Conservation (phyloP, 1,284 basidiomycete genomes). For the Meira nashicola region DNA sequence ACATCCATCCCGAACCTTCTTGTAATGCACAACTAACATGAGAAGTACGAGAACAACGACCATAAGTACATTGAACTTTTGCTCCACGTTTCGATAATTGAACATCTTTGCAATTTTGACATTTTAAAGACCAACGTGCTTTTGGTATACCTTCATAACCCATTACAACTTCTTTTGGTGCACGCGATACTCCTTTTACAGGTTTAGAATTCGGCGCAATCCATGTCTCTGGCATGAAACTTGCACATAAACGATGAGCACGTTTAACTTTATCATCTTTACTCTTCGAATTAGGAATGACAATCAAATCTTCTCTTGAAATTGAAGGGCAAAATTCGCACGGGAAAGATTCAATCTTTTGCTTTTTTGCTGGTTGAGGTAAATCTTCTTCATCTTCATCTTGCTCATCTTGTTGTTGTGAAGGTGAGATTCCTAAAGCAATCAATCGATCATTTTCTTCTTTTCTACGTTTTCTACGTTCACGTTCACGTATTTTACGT, state of each 20-base stretch:
- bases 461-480: constrained; percentile 22
- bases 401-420: background rate
- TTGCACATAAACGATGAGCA: constrained; percentile 50
- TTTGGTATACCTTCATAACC: constrained; percentile 40
- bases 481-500: constrained; percentile 20
- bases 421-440: constrained; percentile 10
- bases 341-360: background rate
- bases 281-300: constrained; percentile 16
- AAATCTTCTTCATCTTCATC: background rate
- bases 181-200: constrained; percentile 12
- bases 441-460: constrained; percentile 22
- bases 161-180: constrained; percentile 25
- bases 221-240: constrained; percentile 48
- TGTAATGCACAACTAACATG: constrained; percentile 78
- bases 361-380: background rate
- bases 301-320: constrained; percentile 28
- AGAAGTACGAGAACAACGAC: constrained; percentile 85
- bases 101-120: constrained; percentile 69
- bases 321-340: constrained; percentile 54
- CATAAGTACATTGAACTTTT: constrained; percentile 87
- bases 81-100: constrained; percentile 72
- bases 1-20: constrained; percentile 43
- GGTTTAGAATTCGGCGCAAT: constrained; percentile 24
- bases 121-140: constrained; percentile 61
- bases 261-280: constrained; percentile 15